A percentile compares a stretch with the other conserved stretches of the same genome.
These are phyloP conservation scores for Canavalia ensiformis DNA, from an alignment of 306 rosid species.

Conservation along the genomic window DNA sequence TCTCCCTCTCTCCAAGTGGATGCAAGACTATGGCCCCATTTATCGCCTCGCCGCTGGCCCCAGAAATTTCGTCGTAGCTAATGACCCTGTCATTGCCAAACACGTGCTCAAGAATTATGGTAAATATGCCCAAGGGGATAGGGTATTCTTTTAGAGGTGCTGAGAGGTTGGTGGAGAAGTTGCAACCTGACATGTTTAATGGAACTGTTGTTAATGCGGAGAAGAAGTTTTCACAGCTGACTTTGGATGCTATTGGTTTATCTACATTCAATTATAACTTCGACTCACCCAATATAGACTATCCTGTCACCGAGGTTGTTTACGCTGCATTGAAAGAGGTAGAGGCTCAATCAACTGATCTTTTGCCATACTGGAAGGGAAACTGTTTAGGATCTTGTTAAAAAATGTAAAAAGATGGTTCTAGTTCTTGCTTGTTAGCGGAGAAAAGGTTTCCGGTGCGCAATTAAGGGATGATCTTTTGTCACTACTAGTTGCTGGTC, in stretches of 20 bases:
- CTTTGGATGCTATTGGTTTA: conserved; percentile 94
- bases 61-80: conserved; percentile 86
- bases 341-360: conserved; percentile 91
- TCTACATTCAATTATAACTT: conserved; percentile 93
- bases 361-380: conserved; percentile 95
- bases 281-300: conserved; percentile 73
- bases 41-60: conserved; percentile 94
- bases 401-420: conserved; percentile 90
- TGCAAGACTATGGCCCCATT: conserved; percentile 85
- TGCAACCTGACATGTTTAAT: conserved; percentile 66
- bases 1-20: conserved; percentile 89
- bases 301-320: conserved; percentile 94
- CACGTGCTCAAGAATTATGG: conserved; percentile 90
- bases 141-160: conserved; percentile 88
- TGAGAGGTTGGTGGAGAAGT: conserved; percentile 90
- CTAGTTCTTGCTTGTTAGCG: conserved; percentile 89
- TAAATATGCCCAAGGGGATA: conserved; percentile 78
- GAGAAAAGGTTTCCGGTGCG: conserved; percentile 93
- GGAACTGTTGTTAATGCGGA: conserved; percentile 91
- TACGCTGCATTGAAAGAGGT: conserved; percentile 96
- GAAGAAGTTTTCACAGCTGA: conserved; percentile 84
- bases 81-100: conserved; percentile 92
- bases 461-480: conserved; percentile 94
- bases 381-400: conserved; percentile 90
- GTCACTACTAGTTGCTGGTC: conserved; percentile 96